These are phyloP conservation scores for Trifolium pratense DNA, from an alignment of 306 rosid genomes.

Conservation along the genomic window DNA sequence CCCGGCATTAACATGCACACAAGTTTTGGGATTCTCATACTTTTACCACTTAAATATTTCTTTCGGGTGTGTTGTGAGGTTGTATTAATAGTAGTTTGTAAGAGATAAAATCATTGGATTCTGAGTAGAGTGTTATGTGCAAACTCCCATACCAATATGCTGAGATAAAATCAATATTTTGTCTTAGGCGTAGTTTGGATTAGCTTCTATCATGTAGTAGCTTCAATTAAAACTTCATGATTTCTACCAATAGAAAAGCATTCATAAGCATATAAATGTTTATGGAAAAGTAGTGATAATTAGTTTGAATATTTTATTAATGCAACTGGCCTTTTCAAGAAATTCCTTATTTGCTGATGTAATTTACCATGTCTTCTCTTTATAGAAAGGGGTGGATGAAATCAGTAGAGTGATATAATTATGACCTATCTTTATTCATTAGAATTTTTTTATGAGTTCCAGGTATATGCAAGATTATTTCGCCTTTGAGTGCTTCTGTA, in stretches of 20 bases:
- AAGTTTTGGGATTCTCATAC: background rate
- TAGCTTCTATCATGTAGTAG: background rate
- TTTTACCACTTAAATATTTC: conserved; percentile 4
- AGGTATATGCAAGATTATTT: conserved; percentile 95
- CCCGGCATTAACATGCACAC: conserved; percentile 1
- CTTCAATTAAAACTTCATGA: background rate
- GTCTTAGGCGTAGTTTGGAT: background rate
- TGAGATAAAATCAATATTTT: background rate
- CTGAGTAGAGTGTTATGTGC: conserved; percentile 12
- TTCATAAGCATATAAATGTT: background rate
- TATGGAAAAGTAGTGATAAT: background rate
- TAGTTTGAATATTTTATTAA: background rate
- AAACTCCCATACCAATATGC: conserved; percentile 3
- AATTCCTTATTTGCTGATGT: conserved; percentile 27
- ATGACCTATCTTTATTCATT: conserved; percentile 16
- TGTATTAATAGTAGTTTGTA: background rate
- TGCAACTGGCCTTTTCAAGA: background rate
- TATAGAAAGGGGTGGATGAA: conserved; percentile 10
- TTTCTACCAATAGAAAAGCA: background rate
- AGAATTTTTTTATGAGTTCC: conserved; percentile 34
- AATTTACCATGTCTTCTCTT: conserved; percentile 11
- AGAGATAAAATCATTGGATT: conserved; percentile 13
- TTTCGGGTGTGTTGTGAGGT: background rate
- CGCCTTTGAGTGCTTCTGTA: conserved; percentile 88
- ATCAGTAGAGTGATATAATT: conserved; percentile 5